Evolutionary conservation across 2,329 filamentous ascomycete species (phyloP), one percentile per base, ranked within the genome.

Genomic region (Neonectria hederae): DNA sequence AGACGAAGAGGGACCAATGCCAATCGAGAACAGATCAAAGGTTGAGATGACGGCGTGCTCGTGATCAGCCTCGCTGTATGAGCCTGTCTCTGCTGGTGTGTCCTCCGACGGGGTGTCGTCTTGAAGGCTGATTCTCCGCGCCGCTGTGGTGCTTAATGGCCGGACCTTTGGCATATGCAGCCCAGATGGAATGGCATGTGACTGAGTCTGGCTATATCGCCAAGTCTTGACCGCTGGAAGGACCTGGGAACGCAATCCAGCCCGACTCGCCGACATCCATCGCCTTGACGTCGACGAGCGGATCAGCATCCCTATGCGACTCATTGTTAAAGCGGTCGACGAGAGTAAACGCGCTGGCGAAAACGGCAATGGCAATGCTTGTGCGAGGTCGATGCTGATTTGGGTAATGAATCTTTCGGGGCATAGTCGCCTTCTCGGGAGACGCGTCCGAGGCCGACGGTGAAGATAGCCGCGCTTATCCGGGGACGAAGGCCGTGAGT

Each of bases 41-140:
- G 83, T 82, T 2, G 83, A 84, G 61, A 84, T 84, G 70, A 84
- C 83, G 62, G 83, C 83, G 68, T 84, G 83, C 67, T 84, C 83
- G 51, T 83, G 81, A 52, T 83, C 82, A 1, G 82, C 78, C 67
- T 84, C 83, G 65, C 80, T 84, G 71, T 84, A 84, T 11, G 78
- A 42, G 38, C 38, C 38, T 42, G 38, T 42, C 7, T 42, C 38
- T 21, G 38, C 8, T 19, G 19, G 38, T 11, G 38, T 21, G n/a
- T 42, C 38, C n/a, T 42, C 38, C 9, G 35, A 38, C 35, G 10
- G 38, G n/a, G n/a, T 19, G n/a, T 42, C 38, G 8, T 42, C 38
- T 38, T 38, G 35, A n/a, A 42, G 38, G 38, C 38, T 19, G n/a
- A 42, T 42, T 19, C 38, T 42, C n/a, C 38, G 38, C n/a, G 38